Conservation (phyloP, 1,284 basidiomycete genomes). For the Moesziomyces antarcticus region DNA sequence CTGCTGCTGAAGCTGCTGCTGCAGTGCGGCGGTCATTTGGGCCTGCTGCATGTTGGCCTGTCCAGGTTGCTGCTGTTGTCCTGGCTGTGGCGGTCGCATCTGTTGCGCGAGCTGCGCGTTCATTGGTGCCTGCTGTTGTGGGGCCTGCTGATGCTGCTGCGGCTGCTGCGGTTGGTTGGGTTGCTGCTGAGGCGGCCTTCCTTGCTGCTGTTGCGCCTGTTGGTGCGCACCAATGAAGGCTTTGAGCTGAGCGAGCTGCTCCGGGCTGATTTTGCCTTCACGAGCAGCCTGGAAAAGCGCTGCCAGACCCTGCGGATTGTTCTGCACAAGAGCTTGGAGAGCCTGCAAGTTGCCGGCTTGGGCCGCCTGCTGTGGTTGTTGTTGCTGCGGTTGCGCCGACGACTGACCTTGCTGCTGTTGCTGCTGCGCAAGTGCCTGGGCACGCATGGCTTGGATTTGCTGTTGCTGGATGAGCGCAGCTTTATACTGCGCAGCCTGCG, state of each 20-base stretch:
- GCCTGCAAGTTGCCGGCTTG: conserved; percentile 46
- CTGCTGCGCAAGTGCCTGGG: conserved; percentile 39
- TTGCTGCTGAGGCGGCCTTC: conserved; percentile 11
- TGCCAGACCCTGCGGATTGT: conserved; percentile 56
- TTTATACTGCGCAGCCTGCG: conserved; percentile 46
- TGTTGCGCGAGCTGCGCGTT: conserved; percentile 18
- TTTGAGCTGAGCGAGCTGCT: conserved; percentile 55
- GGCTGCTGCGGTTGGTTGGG: conserved; percentile 4
- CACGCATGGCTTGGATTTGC: conserved; percentile 48
- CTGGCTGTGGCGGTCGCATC: conserved; percentile 1
- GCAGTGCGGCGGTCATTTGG: conserved; percentile 30
- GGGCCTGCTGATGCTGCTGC: conserved; percentile 21
- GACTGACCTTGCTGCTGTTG: conserved; percentile 42
- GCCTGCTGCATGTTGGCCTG: conserved; percentile 40
- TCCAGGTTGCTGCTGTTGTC: conserved; percentile 14
- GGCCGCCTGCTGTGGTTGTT: conserved; percentile 21
- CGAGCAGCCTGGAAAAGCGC: conserved; percentile 57
- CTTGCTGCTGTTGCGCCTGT: conserved; percentile 23
- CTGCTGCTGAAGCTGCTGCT: conserved; percentile 25
- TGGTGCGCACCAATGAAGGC: conserved; percentile 51
- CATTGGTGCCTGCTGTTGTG: conserved; percentile 15
- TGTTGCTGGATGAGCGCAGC: conserved; percentile 49
- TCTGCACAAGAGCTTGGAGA: conserved; percentile 52
- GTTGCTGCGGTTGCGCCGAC: conserved; percentile 15
- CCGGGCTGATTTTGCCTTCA: conserved; percentile 56